Conservation (phyloP, 2,329 filamentous ascomycete species). For the Fusarium ambrosium region DNA sequence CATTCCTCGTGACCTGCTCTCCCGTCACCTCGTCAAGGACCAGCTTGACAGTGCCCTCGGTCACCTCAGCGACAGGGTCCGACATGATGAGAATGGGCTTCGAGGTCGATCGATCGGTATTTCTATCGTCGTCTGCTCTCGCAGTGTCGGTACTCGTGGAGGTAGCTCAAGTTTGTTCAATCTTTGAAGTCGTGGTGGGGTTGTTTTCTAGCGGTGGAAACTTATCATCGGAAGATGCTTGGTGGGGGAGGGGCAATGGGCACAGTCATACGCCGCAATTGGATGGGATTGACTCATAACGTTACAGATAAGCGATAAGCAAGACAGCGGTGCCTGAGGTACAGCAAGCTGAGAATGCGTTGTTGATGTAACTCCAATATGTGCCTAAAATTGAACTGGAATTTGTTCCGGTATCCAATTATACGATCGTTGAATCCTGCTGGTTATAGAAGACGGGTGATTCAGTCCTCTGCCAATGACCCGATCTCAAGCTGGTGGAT, state of each 20-base stretch:
- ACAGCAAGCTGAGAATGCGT: neutral
- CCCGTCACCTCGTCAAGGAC: slow-evolving; percentile 73
- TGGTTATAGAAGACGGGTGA: neutral
- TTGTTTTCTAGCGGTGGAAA: slow-evolving; percentile 44
- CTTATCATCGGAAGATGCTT: slow-evolving; percentile 36
- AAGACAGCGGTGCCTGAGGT: neutral
- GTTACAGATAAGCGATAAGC: slow-evolving; percentile 30
- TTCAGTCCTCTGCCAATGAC: neutral
- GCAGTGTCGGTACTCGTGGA: slow-evolving; percentile 5
- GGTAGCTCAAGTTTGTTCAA: slow-evolving; percentile 18
- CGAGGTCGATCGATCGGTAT: slow-evolving; percentile 9
- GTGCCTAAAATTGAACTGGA: neutral
- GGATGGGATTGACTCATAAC: slow-evolving; percentile 38
- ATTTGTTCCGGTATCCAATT: neutral
- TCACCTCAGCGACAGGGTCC: slow-evolving; percentile 46
- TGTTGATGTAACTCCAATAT: neutral
- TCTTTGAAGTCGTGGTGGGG: slow-evolving; percentile 45
- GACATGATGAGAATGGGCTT: slow-evolving; percentile 33
- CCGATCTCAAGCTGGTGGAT: neutral
- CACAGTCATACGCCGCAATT: slow-evolving; percentile 17
- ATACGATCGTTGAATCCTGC: neutral
- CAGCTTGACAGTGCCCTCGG: slow-evolving; percentile 62
- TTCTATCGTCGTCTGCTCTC: slow-evolving; percentile 1
- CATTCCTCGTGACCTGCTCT: slow-evolving; percentile 75
- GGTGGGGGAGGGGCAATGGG: slow-evolving; percentile 44